Evolutionary conservation across 768 basidiomycete genomes (phyloP).

Genomic region (Crassisporium funariophilum): DNA sequence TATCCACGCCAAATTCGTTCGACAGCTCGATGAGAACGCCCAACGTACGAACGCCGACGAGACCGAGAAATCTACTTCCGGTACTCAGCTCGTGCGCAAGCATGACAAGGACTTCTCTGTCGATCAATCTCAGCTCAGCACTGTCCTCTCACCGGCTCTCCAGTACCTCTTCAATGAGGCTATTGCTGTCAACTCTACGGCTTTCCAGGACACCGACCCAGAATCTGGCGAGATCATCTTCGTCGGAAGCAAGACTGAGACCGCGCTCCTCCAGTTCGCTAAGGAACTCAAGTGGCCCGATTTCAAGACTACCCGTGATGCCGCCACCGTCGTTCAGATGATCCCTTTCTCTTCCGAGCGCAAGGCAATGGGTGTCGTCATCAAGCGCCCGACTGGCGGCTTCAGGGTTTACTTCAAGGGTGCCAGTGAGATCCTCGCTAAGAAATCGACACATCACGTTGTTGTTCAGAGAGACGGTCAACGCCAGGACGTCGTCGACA

Average conservation of each 20-base stretch:
- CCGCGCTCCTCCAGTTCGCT: constrained; percentile 84
- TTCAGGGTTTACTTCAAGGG: constrained; percentile 88
- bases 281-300: constrained; percentile 77
- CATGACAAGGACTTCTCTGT: constrained; percentile 80
- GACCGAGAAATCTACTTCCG: constrained; percentile 33
- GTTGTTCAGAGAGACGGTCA: constrained; percentile 51
- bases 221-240: constrained; percentile 64
- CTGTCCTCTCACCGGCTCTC: constrained; percentile 60
- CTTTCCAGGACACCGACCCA: constrained; percentile 80
- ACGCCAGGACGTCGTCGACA: constrained; percentile 46
- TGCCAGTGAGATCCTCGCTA: constrained; percentile 90
- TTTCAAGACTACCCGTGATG: constrained; percentile 68
- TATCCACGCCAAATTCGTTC: constrained; percentile 92
- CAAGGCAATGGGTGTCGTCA: constrained; percentile 93
- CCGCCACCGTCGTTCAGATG: constrained; percentile 73
- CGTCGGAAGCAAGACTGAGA: constrained; percentile 95
- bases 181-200: constrained; percentile 91
- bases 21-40: constrained; percentile 69
- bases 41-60: constrained; percentile 73
- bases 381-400: constrained; percentile 53
- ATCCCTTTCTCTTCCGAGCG: constrained; percentile 92
- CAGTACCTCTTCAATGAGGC: constrained; percentile 76
- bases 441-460: constrained; percentile 73
- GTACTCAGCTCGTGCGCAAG: constrained; percentile 36
- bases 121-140: constrained; percentile 73